Conservation (phyloP, 768 basidiomycete genomes). For the Butyriboletus loyo region DNA sequence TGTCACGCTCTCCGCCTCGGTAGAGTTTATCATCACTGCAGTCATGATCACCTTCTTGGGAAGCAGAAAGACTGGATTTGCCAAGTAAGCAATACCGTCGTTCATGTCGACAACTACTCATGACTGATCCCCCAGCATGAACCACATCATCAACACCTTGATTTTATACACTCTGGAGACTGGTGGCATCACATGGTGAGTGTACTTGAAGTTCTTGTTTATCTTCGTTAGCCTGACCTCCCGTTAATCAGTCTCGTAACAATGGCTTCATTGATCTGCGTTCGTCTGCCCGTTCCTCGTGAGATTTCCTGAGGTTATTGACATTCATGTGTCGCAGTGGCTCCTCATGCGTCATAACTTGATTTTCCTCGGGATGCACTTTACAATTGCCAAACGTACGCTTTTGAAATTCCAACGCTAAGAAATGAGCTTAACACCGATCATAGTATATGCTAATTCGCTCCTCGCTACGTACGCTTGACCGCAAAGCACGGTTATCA, state of each 20-base stretch:
- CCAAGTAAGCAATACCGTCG: conserved; percentile 11
- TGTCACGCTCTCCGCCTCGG: conserved; percentile 33
- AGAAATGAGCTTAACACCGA: background rate
- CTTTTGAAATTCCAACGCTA: background rate
- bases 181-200: conserved; percentile 45
- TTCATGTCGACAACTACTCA: background rate
- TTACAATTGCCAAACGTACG: conserved; percentile 33
- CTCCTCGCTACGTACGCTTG: conserved; percentile 32
- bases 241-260: conserved; percentile 25
- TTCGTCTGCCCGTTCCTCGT: conserved; percentile 8
- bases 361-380: conserved; percentile 36
- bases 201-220: background rate
- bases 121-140: conserved; percentile 34
- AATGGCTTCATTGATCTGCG: conserved; percentile 33
- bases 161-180: conserved; percentile 54
- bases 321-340: conserved; percentile 18
- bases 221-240: background rate
- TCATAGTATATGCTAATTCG: conserved; percentile 32
- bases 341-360: conserved; percentile 34
- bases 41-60: conserved; percentile 33
- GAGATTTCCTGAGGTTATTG: background rate
- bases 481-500: background rate
- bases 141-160: conserved; percentile 46
- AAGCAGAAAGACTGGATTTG: conserved; percentile 31
- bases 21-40: conserved; percentile 31